phyloP scores from a whole-genome alignment of 495 filamentous ascomycete genomes.

The Pyronema omphalodes region DNA sequence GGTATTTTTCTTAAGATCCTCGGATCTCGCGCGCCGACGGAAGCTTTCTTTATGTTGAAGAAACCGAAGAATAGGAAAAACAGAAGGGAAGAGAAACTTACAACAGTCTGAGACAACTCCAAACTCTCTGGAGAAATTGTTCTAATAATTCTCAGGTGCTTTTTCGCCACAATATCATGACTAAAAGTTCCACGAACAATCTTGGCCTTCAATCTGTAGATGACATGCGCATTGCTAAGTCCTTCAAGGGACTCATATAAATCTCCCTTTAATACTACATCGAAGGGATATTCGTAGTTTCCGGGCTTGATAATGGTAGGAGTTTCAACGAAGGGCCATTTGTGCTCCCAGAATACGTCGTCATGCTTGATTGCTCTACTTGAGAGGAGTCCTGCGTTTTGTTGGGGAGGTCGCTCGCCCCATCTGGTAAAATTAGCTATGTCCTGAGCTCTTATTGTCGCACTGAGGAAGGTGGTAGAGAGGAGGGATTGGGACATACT shows the following conservation, averaged over 20 bases:
- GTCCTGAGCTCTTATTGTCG: no score
- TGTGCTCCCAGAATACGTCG: conserved; percentile 38
- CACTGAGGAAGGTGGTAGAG: neutral
- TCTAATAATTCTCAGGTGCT: conserved; percentile 69
- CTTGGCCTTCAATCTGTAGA: conserved; percentile 75
- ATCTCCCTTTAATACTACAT: conserved; percentile 2
- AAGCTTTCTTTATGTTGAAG: no score
- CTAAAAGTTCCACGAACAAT: conserved; percentile 62
- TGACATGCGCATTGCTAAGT: conserved; percentile 56
- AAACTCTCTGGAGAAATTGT: conserved; percentile 65
- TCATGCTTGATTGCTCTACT: conserved; percentile 26
- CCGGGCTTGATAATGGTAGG: conserved; percentile 32
- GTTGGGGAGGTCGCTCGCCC: neutral
- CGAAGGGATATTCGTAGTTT: conserved; percentile 80
- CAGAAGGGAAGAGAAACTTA: conserved; percentile 1
- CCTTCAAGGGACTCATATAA: conserved; percentile 76
- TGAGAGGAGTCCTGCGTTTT: neutral
- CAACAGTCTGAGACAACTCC: conserved; percentile 74
- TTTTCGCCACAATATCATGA: conserved; percentile 58
- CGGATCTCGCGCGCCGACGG: neutral
- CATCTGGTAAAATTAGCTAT: neutral
- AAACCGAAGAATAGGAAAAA: neutral
- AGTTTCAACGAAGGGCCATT: conserved; percentile 36
- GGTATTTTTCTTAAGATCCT: neutral
- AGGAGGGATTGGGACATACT: conserved; percentile 31